Evolutionary conservation across 2,329 filamentous ascomycete species (phyloP).

Genomic region (Diaporthe vaccinii): DNA sequence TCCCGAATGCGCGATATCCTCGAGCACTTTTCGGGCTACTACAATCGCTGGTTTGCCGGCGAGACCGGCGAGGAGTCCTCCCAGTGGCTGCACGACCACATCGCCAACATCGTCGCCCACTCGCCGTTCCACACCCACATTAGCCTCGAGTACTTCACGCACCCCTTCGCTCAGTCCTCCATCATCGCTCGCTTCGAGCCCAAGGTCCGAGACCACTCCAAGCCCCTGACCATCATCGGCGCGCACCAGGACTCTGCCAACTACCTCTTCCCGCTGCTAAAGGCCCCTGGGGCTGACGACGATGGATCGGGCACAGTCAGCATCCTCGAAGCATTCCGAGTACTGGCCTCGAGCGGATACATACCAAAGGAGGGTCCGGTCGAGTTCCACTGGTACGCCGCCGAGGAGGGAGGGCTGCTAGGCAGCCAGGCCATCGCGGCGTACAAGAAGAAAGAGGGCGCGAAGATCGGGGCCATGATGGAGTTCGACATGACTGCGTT

Average conservation of each 20-base stretch:
- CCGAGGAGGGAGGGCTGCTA: constrained; percentile 84
- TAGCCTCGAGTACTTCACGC: constrained; percentile 67
- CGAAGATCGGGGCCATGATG: constrained; percentile 80
- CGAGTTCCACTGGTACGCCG: constrained; percentile 88
- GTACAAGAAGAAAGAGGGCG: constrained; percentile 72
- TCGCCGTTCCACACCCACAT: constrained; percentile 54
- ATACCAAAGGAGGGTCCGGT: constrained; percentile 59
- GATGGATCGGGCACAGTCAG: constrained; percentile 81
- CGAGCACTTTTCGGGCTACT: constrained; percentile 71
- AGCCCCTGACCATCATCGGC: constrained; percentile 68
- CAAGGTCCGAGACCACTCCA: constrained; percentile 51
- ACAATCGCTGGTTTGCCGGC: constrained; percentile 69
- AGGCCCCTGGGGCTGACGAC: constrained; percentile 80
- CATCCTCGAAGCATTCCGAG: constrained; percentile 78
- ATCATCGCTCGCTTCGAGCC: constrained; percentile 77
- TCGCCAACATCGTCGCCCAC: constrained; percentile 51
- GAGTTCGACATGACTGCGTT: constrained; percentile 65
- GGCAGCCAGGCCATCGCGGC: constrained; percentile 80
- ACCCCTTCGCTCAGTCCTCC: constrained; percentile 78
- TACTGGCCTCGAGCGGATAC: constrained; percentile 65
- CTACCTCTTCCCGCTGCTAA: constrained; percentile 76
- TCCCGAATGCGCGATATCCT: constrained; percentile 75
- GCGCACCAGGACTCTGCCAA: constrained; percentile 84
- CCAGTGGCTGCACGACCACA: constrained; percentile 53
- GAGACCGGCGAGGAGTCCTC: constrained; percentile 51